Percentiles rank a stretch among this genome's conserved stretches.
Conservation (phyloP, 176 grass and related monocot genomes). For the Neostapfia colusana region DNA sequence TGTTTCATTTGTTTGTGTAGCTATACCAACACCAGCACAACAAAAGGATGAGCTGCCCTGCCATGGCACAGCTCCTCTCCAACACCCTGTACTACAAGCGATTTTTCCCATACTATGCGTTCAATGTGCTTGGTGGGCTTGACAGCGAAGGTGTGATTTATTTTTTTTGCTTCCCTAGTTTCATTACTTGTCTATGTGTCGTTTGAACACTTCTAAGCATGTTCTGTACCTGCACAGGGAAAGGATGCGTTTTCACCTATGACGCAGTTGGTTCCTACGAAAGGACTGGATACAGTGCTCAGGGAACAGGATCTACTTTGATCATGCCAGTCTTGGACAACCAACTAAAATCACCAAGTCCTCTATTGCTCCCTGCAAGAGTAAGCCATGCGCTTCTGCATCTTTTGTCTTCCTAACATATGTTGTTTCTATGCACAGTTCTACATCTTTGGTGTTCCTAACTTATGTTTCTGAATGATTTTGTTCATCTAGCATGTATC, state of each 20-base stretch:
- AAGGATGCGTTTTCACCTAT: conserved; percentile 94
- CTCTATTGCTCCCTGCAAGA: conserved; percentile 76
- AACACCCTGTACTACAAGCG: conserved; percentile 98
- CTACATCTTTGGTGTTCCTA: not conserved
- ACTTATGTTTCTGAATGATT: not conserved
- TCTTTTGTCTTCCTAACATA: not conserved
- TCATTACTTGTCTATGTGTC: not conserved
- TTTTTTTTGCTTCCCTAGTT: not conserved
- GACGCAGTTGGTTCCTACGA: conserved; percentile 97
- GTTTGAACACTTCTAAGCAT: not conserved
- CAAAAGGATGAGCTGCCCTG: conserved; percentile 97
- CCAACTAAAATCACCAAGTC: conserved; percentile 86
- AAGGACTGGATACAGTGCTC: conserved; percentile 82
- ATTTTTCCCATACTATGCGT: conserved; percentile 96
- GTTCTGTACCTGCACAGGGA: conserved; percentile 48
- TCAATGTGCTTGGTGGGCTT: conserved; percentile 91
- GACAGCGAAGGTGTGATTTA: conserved; percentile 73
- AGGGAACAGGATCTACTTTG: conserved; percentile 76
- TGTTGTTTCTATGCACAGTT: not conserved
- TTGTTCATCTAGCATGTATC: not conserved
- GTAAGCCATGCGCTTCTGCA: conserved; percentile 43
- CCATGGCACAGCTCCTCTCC: conserved; percentile 91
- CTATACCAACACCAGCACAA: conserved; percentile 98
- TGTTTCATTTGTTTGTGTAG: conserved; percentile 45
- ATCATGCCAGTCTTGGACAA: conserved; percentile 96